Conservation (phyloP, 2,329 filamentous ascomycete genomes). For the Alternaria sp. region DNA sequence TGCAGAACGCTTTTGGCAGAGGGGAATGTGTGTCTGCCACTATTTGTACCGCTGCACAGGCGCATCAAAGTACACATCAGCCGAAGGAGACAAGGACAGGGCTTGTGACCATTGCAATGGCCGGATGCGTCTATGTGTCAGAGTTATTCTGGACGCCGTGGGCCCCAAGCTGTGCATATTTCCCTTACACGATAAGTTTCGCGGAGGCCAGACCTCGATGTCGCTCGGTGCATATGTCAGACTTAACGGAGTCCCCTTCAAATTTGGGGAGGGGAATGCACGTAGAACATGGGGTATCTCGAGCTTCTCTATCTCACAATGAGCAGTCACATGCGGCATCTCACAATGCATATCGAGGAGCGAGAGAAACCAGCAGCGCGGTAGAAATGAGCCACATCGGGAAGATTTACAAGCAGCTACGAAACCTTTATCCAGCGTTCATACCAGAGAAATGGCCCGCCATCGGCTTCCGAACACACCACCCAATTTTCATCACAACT, state of each 20-base stretch:
- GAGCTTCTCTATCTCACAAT: not conserved
- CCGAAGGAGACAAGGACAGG: not conserved
- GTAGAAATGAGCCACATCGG: not conserved
- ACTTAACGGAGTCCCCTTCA: not conserved
- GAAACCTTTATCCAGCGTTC: not conserved
- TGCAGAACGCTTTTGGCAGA: not conserved
- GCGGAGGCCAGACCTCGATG: not conserved
- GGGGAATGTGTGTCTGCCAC: not conserved
- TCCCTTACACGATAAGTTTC: not conserved
- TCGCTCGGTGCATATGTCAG: not conserved
- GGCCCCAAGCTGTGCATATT: not conserved
- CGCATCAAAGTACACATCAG: not conserved
- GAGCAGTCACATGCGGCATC: not conserved
- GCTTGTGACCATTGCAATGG: not conserved
- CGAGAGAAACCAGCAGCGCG: not conserved
- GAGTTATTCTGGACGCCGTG: not conserved
- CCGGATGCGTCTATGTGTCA: not conserved
- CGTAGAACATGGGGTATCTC: not conserved
- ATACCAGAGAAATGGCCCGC: not conserved
- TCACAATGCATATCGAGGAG: not conserved
- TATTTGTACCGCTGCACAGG: fast-evolving
- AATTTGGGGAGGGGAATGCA: not conserved
- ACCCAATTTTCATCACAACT: not conserved
- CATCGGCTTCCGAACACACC: not conserved
- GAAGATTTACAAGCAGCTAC: not conserved